Conservation (phyloP, 306 rosid species). For the Vigna nakashimae region DNA sequence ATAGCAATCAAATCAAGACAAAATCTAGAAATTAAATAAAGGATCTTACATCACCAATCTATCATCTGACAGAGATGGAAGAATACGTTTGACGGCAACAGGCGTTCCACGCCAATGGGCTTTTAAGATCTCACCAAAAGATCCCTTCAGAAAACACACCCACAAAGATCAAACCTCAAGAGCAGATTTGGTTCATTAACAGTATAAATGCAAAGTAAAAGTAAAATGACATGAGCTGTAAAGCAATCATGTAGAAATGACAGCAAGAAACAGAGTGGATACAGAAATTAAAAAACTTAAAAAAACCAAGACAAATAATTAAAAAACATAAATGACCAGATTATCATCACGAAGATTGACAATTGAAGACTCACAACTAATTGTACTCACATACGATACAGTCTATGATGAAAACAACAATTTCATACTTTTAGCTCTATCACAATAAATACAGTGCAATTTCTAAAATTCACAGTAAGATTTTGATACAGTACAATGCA, state of each 20-base stretch:
- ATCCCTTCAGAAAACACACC: constrained; percentile 67
- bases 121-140: constrained; percentile 88
- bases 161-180: constrained; percentile 30
- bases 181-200: constrained; percentile 15
- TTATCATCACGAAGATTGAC: not conserved
- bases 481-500: not conserved
- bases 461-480: not conserved
- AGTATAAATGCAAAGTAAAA: constrained; percentile 30
- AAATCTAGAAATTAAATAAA: constrained; percentile 38
- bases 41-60: constrained; percentile 83
- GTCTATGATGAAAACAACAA: constrained; percentile 11
- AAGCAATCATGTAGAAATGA: not conserved
- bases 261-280: not conserved
- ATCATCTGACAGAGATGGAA: constrained; percentile 91
- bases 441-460: constrained; percentile 28
- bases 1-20: not conserved
- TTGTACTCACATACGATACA: not conserved
- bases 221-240: constrained; percentile 9
- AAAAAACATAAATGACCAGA: constrained; percentile 2
- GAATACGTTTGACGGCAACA: constrained; percentile 89
- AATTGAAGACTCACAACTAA: constrained; percentile 5
- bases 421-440: not conserved
- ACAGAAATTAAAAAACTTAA: not conserved
- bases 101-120: constrained; percentile 97
- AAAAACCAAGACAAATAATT: constrained; percentile 6